phyloP scores from a whole-genome alignment of 2,329 filamentous ascomycete species.

The Passalora sequoiae region DNA sequence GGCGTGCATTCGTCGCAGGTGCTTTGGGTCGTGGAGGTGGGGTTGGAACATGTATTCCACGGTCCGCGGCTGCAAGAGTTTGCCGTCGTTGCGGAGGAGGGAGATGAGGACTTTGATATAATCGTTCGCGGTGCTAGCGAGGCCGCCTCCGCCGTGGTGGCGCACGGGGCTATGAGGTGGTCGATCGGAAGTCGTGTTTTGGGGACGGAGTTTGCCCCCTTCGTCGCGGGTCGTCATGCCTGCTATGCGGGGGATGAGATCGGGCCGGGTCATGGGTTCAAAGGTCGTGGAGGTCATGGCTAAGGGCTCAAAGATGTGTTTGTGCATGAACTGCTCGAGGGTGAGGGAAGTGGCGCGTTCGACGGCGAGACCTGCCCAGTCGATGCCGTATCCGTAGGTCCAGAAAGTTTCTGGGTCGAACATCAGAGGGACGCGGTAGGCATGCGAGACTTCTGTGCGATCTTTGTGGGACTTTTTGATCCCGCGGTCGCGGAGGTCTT shows the following conservation, averaged over 20 bases:
- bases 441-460: constrained; percentile 7
- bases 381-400: constrained; percentile 46
- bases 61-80: constrained; percentile 40
- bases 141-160: constrained; percentile 27
- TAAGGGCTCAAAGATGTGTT: constrained; percentile 44
- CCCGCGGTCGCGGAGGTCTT: neutral
- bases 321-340: constrained; percentile 42
- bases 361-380: constrained; percentile 51
- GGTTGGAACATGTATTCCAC: constrained; percentile 45
- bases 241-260: constrained; percentile 17
- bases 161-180: constrained; percentile 23
- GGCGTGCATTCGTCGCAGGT: constrained; percentile 14
- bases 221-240: constrained; percentile 20
- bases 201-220: constrained; percentile 17
- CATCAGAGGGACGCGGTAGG: constrained; percentile 41
- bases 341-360: constrained; percentile 43
- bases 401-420: constrained; percentile 50
- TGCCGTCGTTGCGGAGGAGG: constrained; percentile 46
- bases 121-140: constrained; percentile 31
- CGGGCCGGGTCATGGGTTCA: constrained; percentile 18
- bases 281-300: constrained; percentile 35
- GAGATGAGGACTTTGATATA: constrained; percentile 45
- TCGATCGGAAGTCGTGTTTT: constrained; percentile 7
- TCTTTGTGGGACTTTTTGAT: constrained; percentile 2
- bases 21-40: constrained; percentile 35